Base-by-base conservation (phyloP, 2,329 filamentous ascomycete species). In the Exserohilum rostratum region DNA sequence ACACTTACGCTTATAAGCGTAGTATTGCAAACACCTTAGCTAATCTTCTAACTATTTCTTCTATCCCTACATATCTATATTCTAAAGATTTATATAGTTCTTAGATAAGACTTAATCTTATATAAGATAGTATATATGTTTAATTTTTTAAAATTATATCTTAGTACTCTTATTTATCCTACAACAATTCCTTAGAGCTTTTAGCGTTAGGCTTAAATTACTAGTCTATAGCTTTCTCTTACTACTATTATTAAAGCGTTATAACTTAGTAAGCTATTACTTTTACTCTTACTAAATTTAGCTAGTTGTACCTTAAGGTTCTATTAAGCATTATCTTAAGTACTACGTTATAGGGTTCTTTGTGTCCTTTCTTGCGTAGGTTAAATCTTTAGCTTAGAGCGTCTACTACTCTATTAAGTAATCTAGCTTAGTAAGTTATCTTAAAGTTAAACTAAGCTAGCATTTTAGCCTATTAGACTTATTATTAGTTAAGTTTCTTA, bases 391-490 rank as follows among this genome's bases (percentile, higher is more conserved):
- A 9, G 20, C 42, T 33, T 27, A 46, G 31, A 6, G 43, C 20
- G 15, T 46, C 22, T n/a, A 6, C 43, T 35, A 6, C 43, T 46
- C 33, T 20, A 5, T 46, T 46, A n/a, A 46, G 31, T 10, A 9
- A 22, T 35, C 43, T n/a, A 15, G 33, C 43, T 5, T 9, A 6
- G n/a, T 46, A 12, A 17, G 40, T 54, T 46, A 49, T 54, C 35
- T 42, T 50, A 37, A 37, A 50, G 38, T 50, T 27, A 25, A 50
- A 48, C 46, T 48, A 13, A 31, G 34, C 46, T 39, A 48, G 15
- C 7, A 47, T 27, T 33, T 39, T 29, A 38, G 33, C 31, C 45
- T 47, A 47, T 37, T 38, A 30, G 20, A 47, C 45, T 47, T 47
- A 1, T 29, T 38, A 30, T 29, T 31, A 38, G 20, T 47, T 47